Conservation (phyloP, 164 flowering plant species). For the Macadamia integrifolia region DNA sequence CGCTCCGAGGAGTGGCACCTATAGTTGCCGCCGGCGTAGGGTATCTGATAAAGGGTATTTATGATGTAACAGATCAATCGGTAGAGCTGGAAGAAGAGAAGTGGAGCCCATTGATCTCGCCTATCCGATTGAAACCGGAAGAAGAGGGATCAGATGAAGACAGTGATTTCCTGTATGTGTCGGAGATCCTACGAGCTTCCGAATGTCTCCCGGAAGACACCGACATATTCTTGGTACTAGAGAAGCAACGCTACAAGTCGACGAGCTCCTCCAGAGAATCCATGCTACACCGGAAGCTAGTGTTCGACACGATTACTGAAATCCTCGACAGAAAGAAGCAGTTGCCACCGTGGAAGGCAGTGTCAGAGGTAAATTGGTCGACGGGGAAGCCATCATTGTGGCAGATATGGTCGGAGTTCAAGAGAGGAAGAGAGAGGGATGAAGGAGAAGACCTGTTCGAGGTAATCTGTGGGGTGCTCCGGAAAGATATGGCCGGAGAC, state of each 20-base stretch:
- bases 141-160: conserved; percentile 28
- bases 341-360: conserved; percentile 58
- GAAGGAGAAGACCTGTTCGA: conserved; percentile 49
- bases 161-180: conserved; percentile 52
- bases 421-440: conserved; percentile 37
- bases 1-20: too few relatives aligned
- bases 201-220: conserved; percentile 44
- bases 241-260: conserved; percentile 46
- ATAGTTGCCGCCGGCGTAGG: too few relatives aligned
- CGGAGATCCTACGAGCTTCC: conserved; percentile 57
- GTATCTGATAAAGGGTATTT: not conserved
- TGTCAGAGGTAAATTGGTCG: conserved; percentile 7
- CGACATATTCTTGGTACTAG: conserved; percentile 47
- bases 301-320: conserved; percentile 64
- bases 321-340: conserved; percentile 45
- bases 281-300: conserved; percentile 52
- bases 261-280: conserved; percentile 39
- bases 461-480: conserved; percentile 47
- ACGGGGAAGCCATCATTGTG: conserved; percentile 14
- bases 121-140: conserved; percentile 19
- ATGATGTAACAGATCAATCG: conserved; percentile 26
- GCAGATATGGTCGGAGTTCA: conserved; percentile 65
- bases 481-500: conserved; percentile 58
- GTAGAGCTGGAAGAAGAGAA: conserved; percentile 17
- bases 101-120: conserved; percentile 18